Percentiles rank a stretch among this genome's conserved stretches.
These are phyloP conservation scores for Penicillium goetzii DNA, from an alignment of 495 filamentous ascomycete species.

Conservation along the genomic window DNA sequence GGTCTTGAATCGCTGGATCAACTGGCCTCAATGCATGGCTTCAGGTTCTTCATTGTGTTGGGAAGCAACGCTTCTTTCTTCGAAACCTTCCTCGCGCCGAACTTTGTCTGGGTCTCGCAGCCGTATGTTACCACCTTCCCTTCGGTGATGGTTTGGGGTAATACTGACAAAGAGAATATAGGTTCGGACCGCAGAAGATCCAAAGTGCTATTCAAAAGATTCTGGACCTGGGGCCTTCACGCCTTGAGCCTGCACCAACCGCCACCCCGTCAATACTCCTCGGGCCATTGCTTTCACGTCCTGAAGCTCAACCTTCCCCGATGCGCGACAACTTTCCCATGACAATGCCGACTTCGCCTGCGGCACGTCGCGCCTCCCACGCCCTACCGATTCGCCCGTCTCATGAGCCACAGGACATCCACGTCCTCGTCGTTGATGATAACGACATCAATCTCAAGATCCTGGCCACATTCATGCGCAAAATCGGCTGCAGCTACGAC, in stretches of 20 bases:
- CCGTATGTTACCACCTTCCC: constrained; percentile 29
- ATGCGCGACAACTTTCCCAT: background rate
- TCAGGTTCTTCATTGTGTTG: constrained; percentile 38
- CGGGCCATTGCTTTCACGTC: background rate
- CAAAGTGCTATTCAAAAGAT: constrained; percentile 30
- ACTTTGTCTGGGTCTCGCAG: constrained; percentile 36
- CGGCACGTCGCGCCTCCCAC: background rate
- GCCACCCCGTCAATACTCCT: background rate
- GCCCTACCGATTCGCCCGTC: constrained; percentile 7
- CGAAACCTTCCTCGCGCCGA: constrained; percentile 12
- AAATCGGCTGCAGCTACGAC: constrained; percentile 51
- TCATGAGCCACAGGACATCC: constrained; percentile 13
- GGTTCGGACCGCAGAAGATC: constrained; percentile 42
- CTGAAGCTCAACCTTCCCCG: background rate
- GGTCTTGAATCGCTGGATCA: constrained; percentile 18
- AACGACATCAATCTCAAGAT: constrained; percentile 56
- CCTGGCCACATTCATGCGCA: constrained; percentile 58
- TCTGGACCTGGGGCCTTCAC: constrained; percentile 17
- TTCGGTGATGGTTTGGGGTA: background rate
- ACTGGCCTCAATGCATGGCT: constrained; percentile 9
- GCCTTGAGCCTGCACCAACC: background rate
- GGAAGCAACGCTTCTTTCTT: constrained; percentile 24
- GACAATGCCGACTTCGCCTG: background rate
- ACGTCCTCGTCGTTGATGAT: constrained; percentile 53
- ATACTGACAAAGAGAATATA: constrained; percentile 26